A percentile compares a stretch with the other conserved stretches of the same genome.
Evolutionary conservation across 2,329 filamentous ascomycete genomes (phyloP).

Genomic region (Pseudogymnoascus sp.): DNA sequence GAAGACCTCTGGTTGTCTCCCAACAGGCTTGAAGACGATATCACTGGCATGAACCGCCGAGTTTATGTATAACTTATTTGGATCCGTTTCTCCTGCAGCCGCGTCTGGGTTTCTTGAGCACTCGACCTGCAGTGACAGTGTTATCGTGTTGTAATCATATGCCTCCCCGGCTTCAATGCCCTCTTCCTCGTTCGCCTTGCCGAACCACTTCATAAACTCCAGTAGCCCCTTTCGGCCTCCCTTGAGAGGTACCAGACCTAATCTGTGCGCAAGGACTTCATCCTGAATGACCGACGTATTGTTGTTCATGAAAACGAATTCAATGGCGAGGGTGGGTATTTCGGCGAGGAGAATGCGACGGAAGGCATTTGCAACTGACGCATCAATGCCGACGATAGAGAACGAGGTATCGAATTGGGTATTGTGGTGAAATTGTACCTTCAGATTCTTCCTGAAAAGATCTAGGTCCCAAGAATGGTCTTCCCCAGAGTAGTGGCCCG

Average conservation of each 20-base stretch:
- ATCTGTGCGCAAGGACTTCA: constrained; percentile 82
- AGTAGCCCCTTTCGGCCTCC: constrained; percentile 67
- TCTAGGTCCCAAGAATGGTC: constrained; percentile 72
- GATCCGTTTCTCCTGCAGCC: constrained; percentile 65
- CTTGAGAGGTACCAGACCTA: constrained; percentile 84
- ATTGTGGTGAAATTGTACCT: constrained; percentile 78
- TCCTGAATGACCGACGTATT: constrained; percentile 98
- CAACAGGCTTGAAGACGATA: constrained; percentile 67
- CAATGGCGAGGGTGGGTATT: constrained; percentile 88
- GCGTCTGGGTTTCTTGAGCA: constrained; percentile 75
- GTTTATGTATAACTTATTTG: constrained; percentile 75
- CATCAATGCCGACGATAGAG: constrained; percentile 85
- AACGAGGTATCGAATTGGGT: constrained; percentile 71
- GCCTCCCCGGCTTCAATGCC: constrained; percentile 45
- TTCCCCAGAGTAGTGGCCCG: constrained; percentile 82
- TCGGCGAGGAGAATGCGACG: constrained; percentile 92
- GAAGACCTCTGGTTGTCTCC: constrained; percentile 64
- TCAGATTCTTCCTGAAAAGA: constrained; percentile 61
- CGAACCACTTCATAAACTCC: constrained; percentile 74
- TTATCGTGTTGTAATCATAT: constrained; percentile 80
- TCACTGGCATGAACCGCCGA: constrained; percentile 75
- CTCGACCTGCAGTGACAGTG: constrained; percentile 65
- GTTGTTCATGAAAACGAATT: constrained; percentile 86
- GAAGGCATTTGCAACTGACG: constrained; percentile 92
- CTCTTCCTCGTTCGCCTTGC: constrained; percentile 57